These are phyloP conservation scores for Phaeosphaeria sp. DNA, from an alignment of 2,329 filamentous ascomycete genomes.

Conservation along the genomic window DNA sequence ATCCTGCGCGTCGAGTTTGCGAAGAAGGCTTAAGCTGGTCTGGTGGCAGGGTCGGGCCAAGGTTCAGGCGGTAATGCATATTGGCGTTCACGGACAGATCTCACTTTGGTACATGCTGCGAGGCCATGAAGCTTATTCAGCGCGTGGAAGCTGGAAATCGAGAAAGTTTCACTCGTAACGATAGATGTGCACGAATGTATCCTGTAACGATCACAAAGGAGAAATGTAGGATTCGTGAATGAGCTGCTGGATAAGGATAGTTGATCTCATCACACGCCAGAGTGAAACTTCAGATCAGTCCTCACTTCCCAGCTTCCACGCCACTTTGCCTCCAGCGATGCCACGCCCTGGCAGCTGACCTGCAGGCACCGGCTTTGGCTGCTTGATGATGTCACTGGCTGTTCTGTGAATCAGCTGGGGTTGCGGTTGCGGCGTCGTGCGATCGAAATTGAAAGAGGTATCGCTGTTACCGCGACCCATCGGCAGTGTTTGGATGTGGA, in stretches of 20 bases:
- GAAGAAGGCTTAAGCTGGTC: slow-evolving; percentile 59
- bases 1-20: slow-evolving; percentile 89
- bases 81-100: slow-evolving; percentile 2
- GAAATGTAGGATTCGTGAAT: background rate
- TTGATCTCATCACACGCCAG: background rate
- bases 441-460: slow-evolving; percentile 15
- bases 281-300: slow-evolving; percentile 11
- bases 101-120: background rate
- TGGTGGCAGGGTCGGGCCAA: background rate
- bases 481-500: slow-evolving; percentile 25
- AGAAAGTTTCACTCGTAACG: background rate
- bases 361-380: slow-evolving; percentile 34
- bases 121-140: background rate
- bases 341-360: slow-evolving; percentile 20
- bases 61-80: background rate
- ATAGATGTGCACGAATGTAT: background rate
- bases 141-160: background rate
- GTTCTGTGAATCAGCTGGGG: slow-evolving; percentile 24
- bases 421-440: slow-evolving; percentile 14
- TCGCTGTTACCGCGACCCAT: slow-evolving; percentile 34
- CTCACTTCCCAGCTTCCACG: slow-evolving; percentile 46
- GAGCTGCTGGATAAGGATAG: background rate
- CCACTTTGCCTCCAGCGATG: slow-evolving; percentile 28
- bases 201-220: background rate
- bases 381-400: slow-evolving; percentile 37